Evolutionary conservation across 805 yeast species (phyloP), one percentile per base, ranked within the genome.

Genomic region (Pichia ethanolica): DNA sequence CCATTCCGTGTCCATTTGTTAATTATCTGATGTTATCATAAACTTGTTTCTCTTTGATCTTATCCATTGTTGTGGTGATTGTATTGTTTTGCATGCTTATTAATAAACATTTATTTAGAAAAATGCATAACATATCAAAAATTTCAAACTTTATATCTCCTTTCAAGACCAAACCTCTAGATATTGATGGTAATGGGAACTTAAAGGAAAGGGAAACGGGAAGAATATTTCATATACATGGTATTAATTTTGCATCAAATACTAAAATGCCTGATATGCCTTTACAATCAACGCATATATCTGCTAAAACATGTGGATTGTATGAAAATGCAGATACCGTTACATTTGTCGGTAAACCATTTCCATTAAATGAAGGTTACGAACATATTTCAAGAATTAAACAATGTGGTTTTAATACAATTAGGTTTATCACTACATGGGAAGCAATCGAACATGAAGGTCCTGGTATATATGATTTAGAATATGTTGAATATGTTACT

Each of bases 371-470:
- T 2, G 90, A 87, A 27, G 90, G 93, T 0, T 80, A 72, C 49
- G 68, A 59, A 37, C 97, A 90, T 63, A 70, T 90, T 40, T 69
- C 64, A 10, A 71, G 95, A 50, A 78, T 90, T 61, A 86, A 83
- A 61, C 71, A 81, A 7, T 78, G 90, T 78, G 97, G 97, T 1
- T 88, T 77, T 65, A 90, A 89, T 62, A 75, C 84, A 3, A 74
- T 90, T 25, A 69, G 97, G 49, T 86, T 82, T 62, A 69, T 89
- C 20, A 71, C 86, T 45, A 84, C 95, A 0, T 90, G 97, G 97
- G 97, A 90, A 63, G 91, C 97, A 0, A 59, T 90, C 8, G 97
- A 90, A 64, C 97, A 90, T 58, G 71, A 68, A 43, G 96, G 96
- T 0, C 97, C 97, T 0, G 93, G 86, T 0, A 64, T 64, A 9